phyloP scores from a whole-genome alignment of 208 protist genomes.

The Wallacemonas sp. region DNA sequence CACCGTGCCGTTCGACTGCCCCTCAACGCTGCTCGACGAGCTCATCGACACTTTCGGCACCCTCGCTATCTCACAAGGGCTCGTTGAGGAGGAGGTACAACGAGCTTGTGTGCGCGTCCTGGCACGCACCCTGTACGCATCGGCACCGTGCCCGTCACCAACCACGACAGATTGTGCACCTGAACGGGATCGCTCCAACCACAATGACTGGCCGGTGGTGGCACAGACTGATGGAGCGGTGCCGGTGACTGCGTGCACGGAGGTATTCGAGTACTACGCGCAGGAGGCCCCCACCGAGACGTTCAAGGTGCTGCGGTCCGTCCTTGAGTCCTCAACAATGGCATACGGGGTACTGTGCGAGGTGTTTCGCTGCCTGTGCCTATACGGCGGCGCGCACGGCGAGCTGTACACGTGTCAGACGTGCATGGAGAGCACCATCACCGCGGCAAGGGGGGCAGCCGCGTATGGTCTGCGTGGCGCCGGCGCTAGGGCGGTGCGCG shows the following conservation, averaged over 20 bases:
- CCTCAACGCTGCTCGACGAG: conserved; percentile 30
- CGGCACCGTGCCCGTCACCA: not conserved
- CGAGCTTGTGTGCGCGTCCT: conserved; percentile 53
- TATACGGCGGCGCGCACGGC: conserved; percentile 53
- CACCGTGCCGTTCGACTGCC: not conserved
- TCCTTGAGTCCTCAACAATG: conserved; percentile 42
- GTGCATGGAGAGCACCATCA: conserved; percentile 35
- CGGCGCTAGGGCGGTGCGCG: conserved; percentile 51
- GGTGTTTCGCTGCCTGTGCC: conserved; percentile 55
- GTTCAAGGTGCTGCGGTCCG: conserved; percentile 41
- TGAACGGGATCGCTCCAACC: too few species aligned
- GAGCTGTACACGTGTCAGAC: conserved; percentile 61
- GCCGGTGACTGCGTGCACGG: conserved; percentile 14
- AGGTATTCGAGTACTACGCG: conserved; percentile 44
- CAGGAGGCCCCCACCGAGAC: conserved; percentile 34
- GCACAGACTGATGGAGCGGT: too few species aligned
- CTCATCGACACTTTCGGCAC: conserved; percentile 33
- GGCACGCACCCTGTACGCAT: conserved; percentile 18
- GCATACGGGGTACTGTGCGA: conserved; percentile 51
- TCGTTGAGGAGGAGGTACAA: conserved; percentile 46
- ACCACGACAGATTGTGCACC: too few species aligned
- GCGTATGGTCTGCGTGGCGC: conserved; percentile 62
- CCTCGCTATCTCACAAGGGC: conserved; percentile 23
- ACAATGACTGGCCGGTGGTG: not conserved
- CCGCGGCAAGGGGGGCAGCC: conserved; percentile 35